Base-by-base conservation (phyloP, 306 rosid species). In the Cucumis cinereus region DNA sequence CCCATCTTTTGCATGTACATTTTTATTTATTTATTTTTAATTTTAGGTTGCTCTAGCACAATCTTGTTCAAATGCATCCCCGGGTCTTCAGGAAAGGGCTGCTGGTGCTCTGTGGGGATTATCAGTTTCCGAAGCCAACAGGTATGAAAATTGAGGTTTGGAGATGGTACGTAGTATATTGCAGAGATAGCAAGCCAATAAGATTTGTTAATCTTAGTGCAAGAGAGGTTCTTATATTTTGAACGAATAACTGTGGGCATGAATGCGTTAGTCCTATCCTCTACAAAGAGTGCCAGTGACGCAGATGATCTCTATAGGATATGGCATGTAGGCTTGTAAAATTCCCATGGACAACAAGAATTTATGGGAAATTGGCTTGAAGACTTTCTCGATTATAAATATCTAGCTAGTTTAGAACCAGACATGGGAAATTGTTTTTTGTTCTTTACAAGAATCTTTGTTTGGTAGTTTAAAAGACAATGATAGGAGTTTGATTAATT, bases 101-200 rank as follows among this genome's bases (percentile, higher is more conserved):
- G 99, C 99, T 53, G 99, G 99, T 85, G 99, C 99, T 80, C 96
- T 95, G 56, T 95, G 99, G 99, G 99, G 99, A 86, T 81, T 95
- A 85, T 95, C 99, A 28, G 98, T 95, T 80, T 95, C 99, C 23
- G 99, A 95, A 89, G 91, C 95, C 80, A 95, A 95, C 77, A 95
- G 99, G 99, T 95, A 85, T 76, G 11, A 2, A 52, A 28, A 28
- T 72, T 72, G 61, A 30, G 76, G 28, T 33, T 72, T 11, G 22
- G 58, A 71, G 41, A 71, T 50, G 28, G 35, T 52, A 30, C 26
- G 26, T 49, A 22, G 7, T 69, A 23, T 45, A 15, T 45, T 14
- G 13, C 56, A 9, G 15, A 35, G 26, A 20, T 66, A 14, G 67
- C n/a, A 28, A 66, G 53, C 4, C 73, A 66, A 66, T 28, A 66